Conservation (phyloP, 306 rosid species). For the Begonia loranthoides region DNA sequence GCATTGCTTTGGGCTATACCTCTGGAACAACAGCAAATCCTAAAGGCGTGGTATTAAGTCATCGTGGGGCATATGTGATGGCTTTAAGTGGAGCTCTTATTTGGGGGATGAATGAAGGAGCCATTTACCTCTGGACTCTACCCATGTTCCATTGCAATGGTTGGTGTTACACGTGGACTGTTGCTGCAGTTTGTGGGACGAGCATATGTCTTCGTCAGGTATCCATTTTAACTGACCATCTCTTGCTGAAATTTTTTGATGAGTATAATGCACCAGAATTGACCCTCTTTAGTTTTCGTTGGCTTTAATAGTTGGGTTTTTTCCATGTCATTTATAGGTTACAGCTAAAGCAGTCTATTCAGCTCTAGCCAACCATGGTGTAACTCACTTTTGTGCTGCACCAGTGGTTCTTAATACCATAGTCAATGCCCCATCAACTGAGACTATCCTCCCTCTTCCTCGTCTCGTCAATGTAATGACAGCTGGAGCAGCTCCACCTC, state of each 20-base stretch:
- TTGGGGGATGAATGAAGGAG: conserved; percentile 92
- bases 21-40: conserved; percentile 96
- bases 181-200: conserved; percentile 80
- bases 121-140: conserved; percentile 79
- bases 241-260: too few species aligned
- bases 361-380: conserved; percentile 59
- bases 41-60: conserved; percentile 85
- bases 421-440: conserved; percentile 54
- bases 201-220: conserved; percentile 93
- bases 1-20: conserved; percentile 86
- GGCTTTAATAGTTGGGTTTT: neutral
- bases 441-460: conserved; percentile 78
- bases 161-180: conserved; percentile 86
- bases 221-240: neutral
- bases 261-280: neutral
- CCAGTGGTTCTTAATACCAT: conserved; percentile 85
- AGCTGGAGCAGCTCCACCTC: conserved; percentile 97
- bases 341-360: conserved; percentile 60
- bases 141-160: conserved; percentile 99
- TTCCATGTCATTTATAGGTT: conserved; percentile 26
- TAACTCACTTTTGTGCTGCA: conserved; percentile 91
- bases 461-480: conserved; percentile 65
- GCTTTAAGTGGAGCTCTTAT: conserved; percentile 39
- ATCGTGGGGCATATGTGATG: conserved; percentile 80
- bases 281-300: neutral